Conservation (phyloP, 2,329 filamentous ascomycete species). For the Sclerotinia trifoliorum region DNA sequence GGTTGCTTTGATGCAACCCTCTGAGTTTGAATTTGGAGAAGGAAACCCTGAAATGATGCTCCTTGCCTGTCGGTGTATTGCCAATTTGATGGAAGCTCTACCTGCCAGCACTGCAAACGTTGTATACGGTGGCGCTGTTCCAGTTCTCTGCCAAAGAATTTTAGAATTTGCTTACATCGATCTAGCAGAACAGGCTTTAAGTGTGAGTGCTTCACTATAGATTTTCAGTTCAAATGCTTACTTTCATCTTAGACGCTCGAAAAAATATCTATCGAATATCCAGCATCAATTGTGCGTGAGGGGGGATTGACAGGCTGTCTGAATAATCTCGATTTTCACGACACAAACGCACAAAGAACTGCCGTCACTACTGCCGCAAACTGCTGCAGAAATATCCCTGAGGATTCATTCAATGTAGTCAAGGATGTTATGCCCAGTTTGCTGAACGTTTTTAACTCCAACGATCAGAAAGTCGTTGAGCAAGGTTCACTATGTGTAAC, state of each 20-base stretch:
- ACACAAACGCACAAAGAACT: slow-evolving; percentile 92
- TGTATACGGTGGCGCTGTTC: slow-evolving; percentile 95
- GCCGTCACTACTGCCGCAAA: slow-evolving; percentile 97
- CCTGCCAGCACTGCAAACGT: slow-evolving; percentile 92
- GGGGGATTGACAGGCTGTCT: slow-evolving; percentile 94
- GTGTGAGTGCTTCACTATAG: slow-evolving; percentile 49
- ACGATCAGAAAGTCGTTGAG: slow-evolving; percentile 93
- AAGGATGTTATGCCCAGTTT: slow-evolving; percentile 96
- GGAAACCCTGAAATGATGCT: slow-evolving; percentile 98
- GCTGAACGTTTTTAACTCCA: slow-evolving; percentile 85
- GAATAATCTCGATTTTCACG: slow-evolving; percentile 95
- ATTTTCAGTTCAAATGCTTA: slow-evolving; percentile 20
- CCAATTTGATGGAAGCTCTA: slow-evolving; percentile 96
- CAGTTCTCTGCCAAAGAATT: slow-evolving; percentile 89
- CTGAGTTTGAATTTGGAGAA: slow-evolving; percentile 72
- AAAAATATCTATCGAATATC: slow-evolving; percentile 96
- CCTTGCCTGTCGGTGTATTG: slow-evolving; percentile 88
- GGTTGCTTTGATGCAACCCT: slow-evolving; percentile 85
- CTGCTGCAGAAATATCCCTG: slow-evolving; percentile 93
- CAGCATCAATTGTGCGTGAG: slow-evolving; percentile 90
- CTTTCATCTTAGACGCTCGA: slow-evolving; percentile 66
- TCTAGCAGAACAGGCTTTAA: slow-evolving; percentile 92
- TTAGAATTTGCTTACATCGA: slow-evolving; percentile 97
- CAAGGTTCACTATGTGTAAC: slow-evolving; percentile 95
- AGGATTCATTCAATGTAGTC: slow-evolving; percentile 88